These are phyloP conservation scores for Penicillium verrucosum DNA, from an alignment of 2,329 filamentous ascomycete species.

Conservation along the genomic window DNA sequence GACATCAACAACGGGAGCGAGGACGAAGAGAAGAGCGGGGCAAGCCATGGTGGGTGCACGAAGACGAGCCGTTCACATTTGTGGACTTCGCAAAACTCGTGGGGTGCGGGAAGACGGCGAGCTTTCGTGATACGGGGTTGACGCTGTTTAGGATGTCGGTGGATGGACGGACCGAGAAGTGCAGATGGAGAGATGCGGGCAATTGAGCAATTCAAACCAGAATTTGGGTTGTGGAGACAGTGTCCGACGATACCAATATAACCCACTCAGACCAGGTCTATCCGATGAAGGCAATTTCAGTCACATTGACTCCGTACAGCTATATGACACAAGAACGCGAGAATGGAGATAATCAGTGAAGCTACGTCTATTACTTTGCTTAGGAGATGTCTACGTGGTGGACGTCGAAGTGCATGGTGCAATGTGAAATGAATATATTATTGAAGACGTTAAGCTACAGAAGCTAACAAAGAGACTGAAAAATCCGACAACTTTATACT, in stretches of 20 bases:
- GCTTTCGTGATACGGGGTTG: neutral
- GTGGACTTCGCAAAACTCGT: neutral
- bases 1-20: neutral
- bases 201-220: neutral
- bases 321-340: neutral
- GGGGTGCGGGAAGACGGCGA: neutral
- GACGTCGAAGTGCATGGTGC: no score
- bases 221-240: no score
- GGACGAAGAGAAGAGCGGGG: neutral
- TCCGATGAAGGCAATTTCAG: neutral
- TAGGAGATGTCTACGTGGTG: no score
- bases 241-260: neutral
- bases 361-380: neutral
- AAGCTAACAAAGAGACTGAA: no score
- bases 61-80: neutral
- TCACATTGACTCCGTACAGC: neutral
- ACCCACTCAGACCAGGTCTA: neutral
- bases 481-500: no score
- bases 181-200: neutral
- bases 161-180: neutral
- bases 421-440: no score
- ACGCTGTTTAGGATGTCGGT: neutral
- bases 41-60: neutral
- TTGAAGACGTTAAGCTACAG: no score
- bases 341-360: neutral